Percentiles rank a stretch among this genome's conserved stretches.
Conservation (phyloP, 2,329 filamentous ascomycete genomes). For the Penicillium expansum region DNA sequence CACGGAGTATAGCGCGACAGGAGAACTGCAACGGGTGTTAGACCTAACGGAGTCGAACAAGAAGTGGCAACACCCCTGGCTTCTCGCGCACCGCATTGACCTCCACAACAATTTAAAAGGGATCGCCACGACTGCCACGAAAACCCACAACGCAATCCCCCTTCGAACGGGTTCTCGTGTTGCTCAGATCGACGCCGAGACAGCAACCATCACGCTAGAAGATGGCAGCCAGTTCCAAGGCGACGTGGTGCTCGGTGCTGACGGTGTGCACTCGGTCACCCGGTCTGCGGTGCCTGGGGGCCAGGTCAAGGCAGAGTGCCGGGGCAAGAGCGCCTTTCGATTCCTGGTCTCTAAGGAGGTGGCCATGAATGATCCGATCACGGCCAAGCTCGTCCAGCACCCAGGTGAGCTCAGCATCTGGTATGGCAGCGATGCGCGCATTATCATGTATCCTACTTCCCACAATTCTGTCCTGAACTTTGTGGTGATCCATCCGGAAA, state of each 20-base stretch:
- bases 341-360: conserved; percentile 53
- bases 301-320: conserved; percentile 42
- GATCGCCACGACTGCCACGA: conserved; percentile 41
- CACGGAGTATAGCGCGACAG: neutral
- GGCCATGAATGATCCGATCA: conserved; percentile 41
- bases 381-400: conserved; percentile 36
- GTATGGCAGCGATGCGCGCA: conserved; percentile 43
- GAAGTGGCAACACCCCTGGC: conserved; percentile 42
- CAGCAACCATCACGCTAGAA: conserved; percentile 46
- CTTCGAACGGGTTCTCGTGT: conserved; percentile 48
- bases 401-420: conserved; percentile 47
- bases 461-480: conserved; percentile 52
- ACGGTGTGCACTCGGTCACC: conserved; percentile 49
- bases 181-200: conserved; percentile 42
- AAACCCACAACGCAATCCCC: conserved; percentile 37
- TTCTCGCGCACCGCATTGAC: conserved; percentile 53
- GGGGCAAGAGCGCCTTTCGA: conserved; percentile 58
- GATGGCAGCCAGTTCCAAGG: conserved; percentile 45
- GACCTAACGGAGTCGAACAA: neutral
- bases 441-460: conserved; percentile 50
- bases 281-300: conserved; percentile 25
- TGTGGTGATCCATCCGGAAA: conserved; percentile 51
- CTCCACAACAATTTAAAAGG: conserved; percentile 54
- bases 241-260: conserved; percentile 55
- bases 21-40: neutral